phyloP scores from a whole-genome alignment of 495 filamentous ascomycete species.

The Talaromyces thailandensis region DNA sequence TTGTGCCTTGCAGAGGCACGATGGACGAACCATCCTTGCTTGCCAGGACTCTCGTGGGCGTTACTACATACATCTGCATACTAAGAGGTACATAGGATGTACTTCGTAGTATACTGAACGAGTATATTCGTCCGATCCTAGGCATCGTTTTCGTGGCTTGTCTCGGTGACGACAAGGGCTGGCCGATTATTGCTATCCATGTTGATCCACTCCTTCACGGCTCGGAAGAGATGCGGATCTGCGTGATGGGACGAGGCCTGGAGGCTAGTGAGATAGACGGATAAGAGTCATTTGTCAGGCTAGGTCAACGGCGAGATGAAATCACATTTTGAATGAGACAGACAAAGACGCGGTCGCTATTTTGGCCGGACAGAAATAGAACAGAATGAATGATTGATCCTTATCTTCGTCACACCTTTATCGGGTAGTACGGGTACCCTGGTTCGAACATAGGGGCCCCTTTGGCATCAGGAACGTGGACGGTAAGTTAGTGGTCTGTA shows the following conservation, averaged over 20 bases:
- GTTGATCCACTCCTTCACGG: background rate
- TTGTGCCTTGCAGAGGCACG: conserved; percentile 4
- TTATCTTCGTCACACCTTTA: background rate
- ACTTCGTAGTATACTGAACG: background rate
- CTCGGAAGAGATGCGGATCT: background rate
- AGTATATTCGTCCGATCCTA: background rate
- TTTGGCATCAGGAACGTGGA: too few species aligned
- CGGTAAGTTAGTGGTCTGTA: too few species aligned
- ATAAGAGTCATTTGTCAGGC: background rate
- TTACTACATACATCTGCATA: background rate
- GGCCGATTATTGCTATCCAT: background rate
- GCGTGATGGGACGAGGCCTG: background rate
- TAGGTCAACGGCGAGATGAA: background rate
- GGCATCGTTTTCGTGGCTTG: background rate
- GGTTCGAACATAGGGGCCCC: too few species aligned
- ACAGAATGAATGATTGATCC: background rate
- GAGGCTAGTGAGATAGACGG: too few species aligned
- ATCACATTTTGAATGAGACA: background rate
- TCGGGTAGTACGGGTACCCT: too few species aligned
- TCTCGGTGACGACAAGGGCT: background rate
- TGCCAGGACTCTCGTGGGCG: background rate
- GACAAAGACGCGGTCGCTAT: background rate
- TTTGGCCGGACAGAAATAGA: background rate
- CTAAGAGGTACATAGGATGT: background rate
- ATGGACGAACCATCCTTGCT: background rate